These are phyloP conservation scores for Aspergillus egyptiacus DNA, from an alignment of 495 filamentous ascomycete species.

Conservation along the genomic window DNA sequence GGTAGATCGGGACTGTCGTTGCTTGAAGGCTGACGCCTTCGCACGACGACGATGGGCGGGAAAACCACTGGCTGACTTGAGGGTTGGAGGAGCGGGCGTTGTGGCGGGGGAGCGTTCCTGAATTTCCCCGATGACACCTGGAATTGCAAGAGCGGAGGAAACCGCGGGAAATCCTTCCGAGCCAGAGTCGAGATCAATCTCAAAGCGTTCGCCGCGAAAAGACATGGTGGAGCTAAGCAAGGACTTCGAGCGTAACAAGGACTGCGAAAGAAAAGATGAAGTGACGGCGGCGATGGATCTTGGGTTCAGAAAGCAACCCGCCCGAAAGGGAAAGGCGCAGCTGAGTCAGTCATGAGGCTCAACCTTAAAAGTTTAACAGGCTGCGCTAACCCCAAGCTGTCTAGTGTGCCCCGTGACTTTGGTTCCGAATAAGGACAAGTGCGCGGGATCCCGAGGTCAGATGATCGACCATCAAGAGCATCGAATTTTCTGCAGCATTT, in stretches of 20 bases:
- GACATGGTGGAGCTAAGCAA: conserved; percentile 40
- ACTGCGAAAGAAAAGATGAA: background rate
- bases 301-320: no score
- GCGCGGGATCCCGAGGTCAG: conserved; percentile 13
- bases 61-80: conserved; percentile 69
- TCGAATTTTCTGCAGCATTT: background rate
- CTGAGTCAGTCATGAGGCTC: conserved; percentile 34
- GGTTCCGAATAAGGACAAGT: conserved; percentile 21
- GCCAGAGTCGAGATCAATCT: conserved; percentile 47
- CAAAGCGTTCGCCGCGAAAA: conserved; percentile 55
- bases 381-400: conserved; percentile 19
- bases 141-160: conserved; percentile 23
- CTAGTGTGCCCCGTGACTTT: conserved; percentile 18
- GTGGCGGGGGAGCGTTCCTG: conserved; percentile 57
- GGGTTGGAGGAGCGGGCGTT: conserved; percentile 50
- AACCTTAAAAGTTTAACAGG: conserved; percentile 39
- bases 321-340: background rate
- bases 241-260: background rate
- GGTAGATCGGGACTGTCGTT: conserved; percentile 44
- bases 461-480: conserved; percentile 11
- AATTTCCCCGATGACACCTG: conserved; percentile 66
- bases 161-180: conserved; percentile 21
- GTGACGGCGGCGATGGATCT: no score
- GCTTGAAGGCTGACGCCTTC: conserved; percentile 70
- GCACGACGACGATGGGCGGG: conserved; percentile 76